Conservation (phyloP, 768 basidiomycete genomes). For the Phallus indusiatus region DNA sequence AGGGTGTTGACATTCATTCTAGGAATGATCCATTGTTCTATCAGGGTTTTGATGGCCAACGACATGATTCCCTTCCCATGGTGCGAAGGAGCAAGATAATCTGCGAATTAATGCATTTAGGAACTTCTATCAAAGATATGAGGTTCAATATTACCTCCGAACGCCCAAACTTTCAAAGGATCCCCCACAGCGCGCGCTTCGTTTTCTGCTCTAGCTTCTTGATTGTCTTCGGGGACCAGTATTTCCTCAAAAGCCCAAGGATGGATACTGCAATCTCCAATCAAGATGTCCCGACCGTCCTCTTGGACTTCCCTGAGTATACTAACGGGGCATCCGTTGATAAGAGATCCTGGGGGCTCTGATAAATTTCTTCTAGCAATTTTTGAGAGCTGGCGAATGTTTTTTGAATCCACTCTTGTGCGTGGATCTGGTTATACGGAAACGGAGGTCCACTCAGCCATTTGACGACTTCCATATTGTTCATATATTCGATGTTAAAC, state of each 20-base stretch:
- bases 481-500: conserved; percentile 30
- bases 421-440: conserved; percentile 41
- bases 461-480: conserved; percentile 37
- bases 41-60: conserved; percentile 43
- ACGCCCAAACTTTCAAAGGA: conserved; percentile 46
- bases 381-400: conserved; percentile 20
- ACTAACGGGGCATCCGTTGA: conserved; percentile 40
- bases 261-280: conserved; percentile 36
- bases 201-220: conserved; percentile 31
- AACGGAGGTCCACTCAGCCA: conserved; percentile 41
- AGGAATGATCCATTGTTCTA: conserved; percentile 54
- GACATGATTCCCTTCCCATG: conserved; percentile 69
- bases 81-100: conserved; percentile 49
- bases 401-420: conserved; percentile 26
- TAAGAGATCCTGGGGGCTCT: neutral
- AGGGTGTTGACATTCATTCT: conserved; percentile 49
- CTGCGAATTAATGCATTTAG: conserved; percentile 24
- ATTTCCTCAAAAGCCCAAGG: conserved; percentile 25
- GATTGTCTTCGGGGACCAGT: conserved; percentile 28
- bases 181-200: conserved; percentile 34
- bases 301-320: conserved; percentile 43
- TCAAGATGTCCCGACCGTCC: conserved; percentile 42
- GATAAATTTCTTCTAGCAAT: conserved; percentile 21
- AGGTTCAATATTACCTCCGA: conserved; percentile 39
- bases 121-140: neutral